phyloP scores from a whole-genome alignment of 1,284 basidiomycete genomes.

The Ganoderma sinense region DNA sequence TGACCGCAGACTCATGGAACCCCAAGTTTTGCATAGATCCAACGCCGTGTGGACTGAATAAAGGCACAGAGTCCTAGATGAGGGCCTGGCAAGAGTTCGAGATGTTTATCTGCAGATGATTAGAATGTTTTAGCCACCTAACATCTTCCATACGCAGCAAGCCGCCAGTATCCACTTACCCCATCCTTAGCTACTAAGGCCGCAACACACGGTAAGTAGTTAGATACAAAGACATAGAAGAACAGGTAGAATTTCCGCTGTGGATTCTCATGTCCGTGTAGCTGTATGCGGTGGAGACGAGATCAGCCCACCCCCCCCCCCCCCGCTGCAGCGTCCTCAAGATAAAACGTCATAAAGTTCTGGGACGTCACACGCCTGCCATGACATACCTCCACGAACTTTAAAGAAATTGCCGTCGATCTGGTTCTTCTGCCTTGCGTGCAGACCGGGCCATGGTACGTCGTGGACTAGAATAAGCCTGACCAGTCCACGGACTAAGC shows the following conservation, averaged over 20 bases:
- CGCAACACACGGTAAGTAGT: background rate
- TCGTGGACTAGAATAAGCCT: background rate
- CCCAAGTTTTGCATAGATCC: background rate
- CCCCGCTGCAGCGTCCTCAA: background rate
- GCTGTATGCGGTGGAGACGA: background rate
- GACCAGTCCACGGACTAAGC: slow-evolving; percentile 3
- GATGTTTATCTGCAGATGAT: background rate
- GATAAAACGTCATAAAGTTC: background rate
- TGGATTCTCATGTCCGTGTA: no score
- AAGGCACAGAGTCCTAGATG: background rate
- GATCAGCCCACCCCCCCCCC: background rate
- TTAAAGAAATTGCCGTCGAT: background rate
- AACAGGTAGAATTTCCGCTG: no score
- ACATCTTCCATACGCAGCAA: no score
- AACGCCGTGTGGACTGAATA: background rate
- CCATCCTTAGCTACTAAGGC: background rate
- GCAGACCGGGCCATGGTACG: background rate
- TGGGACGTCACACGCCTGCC: background rate
- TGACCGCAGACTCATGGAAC: background rate
- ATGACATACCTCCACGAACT: background rate
- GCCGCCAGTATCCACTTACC: background rate
- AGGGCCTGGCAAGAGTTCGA: background rate
- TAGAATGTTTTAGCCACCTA: background rate
- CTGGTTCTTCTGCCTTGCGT: background rate
- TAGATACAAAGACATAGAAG: background rate